Conservation (phyloP, 2,329 filamentous ascomycete species). For the Aspergillus amoenus region DNA sequence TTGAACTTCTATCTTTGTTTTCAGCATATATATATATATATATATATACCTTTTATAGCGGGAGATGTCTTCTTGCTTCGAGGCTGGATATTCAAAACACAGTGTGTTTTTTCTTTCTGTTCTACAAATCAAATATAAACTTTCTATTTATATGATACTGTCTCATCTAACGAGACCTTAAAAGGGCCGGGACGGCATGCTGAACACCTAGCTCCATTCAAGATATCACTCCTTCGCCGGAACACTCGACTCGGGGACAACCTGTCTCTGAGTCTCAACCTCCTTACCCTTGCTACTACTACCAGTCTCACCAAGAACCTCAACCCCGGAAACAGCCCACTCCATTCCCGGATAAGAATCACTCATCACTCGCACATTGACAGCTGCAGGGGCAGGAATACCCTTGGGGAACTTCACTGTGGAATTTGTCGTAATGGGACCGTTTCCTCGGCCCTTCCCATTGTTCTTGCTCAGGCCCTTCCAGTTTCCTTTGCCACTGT, state of each 20-base stretch:
- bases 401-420: conserved; percentile 32
- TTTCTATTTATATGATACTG: neutral
- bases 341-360: conserved; percentile 82
- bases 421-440: conserved; percentile 25
- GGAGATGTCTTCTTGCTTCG: no score
- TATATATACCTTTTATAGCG: neutral
- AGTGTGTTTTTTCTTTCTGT: neutral
- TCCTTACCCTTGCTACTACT: neutral
- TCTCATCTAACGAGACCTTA: no score
- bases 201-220: no score
- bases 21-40: neutral
- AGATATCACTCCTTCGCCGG: neutral
- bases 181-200: no score
- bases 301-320: conserved; percentile 37
- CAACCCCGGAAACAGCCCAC: conserved; percentile 54
- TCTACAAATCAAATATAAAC: neutral
- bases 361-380: conserved; percentile 77
- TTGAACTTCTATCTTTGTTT: neutral
- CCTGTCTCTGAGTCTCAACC: conserved; percentile 7
- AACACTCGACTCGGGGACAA: conserved; percentile 14
- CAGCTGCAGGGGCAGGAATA: conserved; percentile 44
- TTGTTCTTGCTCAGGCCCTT: neutral
- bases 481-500: conserved; percentile 19
- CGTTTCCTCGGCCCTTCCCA: conserved; percentile 13
- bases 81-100: neutral